Evolutionary conservation across 2,329 filamentous ascomycete species (phyloP).

Genomic region (Neonectria ditissima): DNA sequence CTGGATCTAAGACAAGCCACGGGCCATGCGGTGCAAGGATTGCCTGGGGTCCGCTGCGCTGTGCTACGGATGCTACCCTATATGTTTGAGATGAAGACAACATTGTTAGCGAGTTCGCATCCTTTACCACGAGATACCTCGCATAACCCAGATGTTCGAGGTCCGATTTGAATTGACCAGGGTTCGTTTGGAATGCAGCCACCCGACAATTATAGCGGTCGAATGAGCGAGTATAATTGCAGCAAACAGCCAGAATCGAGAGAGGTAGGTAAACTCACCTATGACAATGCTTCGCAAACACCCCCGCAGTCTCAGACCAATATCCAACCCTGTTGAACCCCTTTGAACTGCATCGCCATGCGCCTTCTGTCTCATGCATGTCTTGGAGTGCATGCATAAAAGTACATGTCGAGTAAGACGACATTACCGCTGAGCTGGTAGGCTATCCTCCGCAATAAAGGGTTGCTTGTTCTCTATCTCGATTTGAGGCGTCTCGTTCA

Average conservation of each 20-base stretch:
- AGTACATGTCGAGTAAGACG: neutral
- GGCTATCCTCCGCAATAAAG: slow-evolving; percentile 3
- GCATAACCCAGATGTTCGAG: neutral
- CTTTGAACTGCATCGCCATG: slow-evolving; percentile 2
- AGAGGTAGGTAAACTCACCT: neutral
- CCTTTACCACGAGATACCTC: neutral
- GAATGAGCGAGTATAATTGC: neutral
- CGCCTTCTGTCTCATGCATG: slow-evolving; percentile 18
- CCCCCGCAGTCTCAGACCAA: slow-evolving; percentile 16
- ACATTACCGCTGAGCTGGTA: slow-evolving; percentile 5
- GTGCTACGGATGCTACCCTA: neutral
- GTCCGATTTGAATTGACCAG: neutral
- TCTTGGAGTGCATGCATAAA: slow-evolving; percentile 13
- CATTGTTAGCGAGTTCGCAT: neutral
- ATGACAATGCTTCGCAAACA: slow-evolving; percentile 1
- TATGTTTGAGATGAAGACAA: neutral
- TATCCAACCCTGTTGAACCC: slow-evolving; percentile 6
- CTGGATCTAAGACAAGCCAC: too few relatives aligned
- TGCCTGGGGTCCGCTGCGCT: neutral
- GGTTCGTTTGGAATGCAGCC: neutral
- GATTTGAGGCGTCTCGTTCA: neutral
- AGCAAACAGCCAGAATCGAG: neutral
- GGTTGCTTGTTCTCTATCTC: slow-evolving; percentile 6
- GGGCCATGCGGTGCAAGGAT: slow-evolving; percentile 1
- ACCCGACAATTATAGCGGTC: neutral